Evolutionary conservation across 2,329 filamentous ascomycete species (phyloP), one percentile per base, ranked within the genome.

Genomic region (Alternaria triticina): DNA sequence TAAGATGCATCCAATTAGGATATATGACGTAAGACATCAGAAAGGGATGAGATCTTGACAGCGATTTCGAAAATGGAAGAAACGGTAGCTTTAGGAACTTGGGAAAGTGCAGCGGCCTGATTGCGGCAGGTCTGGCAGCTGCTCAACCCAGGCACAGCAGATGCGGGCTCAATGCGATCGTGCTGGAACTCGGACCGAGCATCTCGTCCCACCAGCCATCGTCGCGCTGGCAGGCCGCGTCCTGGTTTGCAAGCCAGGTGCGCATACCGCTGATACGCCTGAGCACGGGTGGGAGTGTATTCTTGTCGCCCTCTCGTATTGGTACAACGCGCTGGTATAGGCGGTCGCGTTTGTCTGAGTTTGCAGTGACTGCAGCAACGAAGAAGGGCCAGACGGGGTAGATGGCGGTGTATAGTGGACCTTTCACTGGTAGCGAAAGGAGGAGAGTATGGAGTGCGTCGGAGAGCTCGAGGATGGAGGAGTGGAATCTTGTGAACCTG

Each of bases 161-260:
- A 15, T 61, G 66, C 22, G 51, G 46, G 2, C 66, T 62, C 17
- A 74, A 25, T 2, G 58, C 65, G 20, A 57, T 68, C 2, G 71
- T 75, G 64, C 74, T 76, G 44, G 70, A 76, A 6, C 67, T 67
- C 3, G 73, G 74, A 45, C 67, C 65, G 5, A 78, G 59, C 76
- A 78, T 78, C 59, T 77, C 75, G 23, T 77, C 75, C 76, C 76
- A 77, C 76, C 76, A 78, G 17, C 74, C 70, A 8, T 75, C 68
- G 23, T 68, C 65, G 27, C 65, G 64, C 23, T 67, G 69, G 22
- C 64, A 66, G 2, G 47, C 56, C 1, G 66, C n/a, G n/a, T 77
- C 74, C 49, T 76, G 75, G 6, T 70, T 71, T 1, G 72, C 75
- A 20, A 78, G 70, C 73, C 76, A 78, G 23, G 73, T 68, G 1